A percentile compares a stretch with the other conserved stretches of the same genome.
Evolutionary conservation across 495 filamentous ascomycete genomes (phyloP).

Genomic region (Lophiotrema nucula): DNA sequence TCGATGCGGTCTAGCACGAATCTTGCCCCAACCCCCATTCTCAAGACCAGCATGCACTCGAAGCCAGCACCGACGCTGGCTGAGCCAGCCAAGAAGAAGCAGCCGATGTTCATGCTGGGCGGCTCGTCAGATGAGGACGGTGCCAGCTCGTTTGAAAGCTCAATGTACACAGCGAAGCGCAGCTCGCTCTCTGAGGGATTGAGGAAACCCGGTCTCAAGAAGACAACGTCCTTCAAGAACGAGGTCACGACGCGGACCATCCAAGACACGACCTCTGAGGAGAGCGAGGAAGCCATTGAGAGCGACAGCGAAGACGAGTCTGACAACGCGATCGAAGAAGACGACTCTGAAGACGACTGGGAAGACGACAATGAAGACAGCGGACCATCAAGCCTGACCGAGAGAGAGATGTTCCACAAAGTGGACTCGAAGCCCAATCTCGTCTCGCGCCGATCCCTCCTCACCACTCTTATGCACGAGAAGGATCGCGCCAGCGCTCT

Average conservation of each 20-base stretch:
- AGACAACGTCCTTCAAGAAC: conserved; percentile 82
- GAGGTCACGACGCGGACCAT: conserved; percentile 67
- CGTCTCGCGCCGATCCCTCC: conserved; percentile 78
- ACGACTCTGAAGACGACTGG: conserved; percentile 69
- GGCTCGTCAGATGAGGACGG: conserved; percentile 80
- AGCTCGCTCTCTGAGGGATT: conserved; percentile 57
- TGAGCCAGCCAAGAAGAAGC: conserved; percentile 47
- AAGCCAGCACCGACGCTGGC: conserved; percentile 41
- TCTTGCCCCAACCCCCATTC: conserved; percentile 49
- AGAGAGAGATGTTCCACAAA: conserved; percentile 76
- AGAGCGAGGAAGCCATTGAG: conserved; percentile 72
- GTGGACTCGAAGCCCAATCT: conserved; percentile 88
- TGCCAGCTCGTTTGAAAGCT: conserved; percentile 74
- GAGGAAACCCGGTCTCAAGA: conserved; percentile 50
- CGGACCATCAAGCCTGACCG: conserved; percentile 75
- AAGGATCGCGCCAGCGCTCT: conserved; percentile 66
- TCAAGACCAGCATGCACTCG: conserved; percentile 38
- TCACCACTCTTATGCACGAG: conserved; percentile 86
- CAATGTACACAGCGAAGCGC: conserved; percentile 52
- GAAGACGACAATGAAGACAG: conserved; percentile 91
- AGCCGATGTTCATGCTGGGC: conserved; percentile 72
- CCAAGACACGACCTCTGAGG: conserved; percentile 55
- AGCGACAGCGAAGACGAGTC: conserved; percentile 48
- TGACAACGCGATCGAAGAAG: conserved; percentile 45
- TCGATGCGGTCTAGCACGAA: conserved; percentile 65